These are phyloP conservation scores for Fusarium stilboides DNA, from an alignment of 2,329 filamentous ascomycete genomes.

Conservation along the genomic window DNA sequence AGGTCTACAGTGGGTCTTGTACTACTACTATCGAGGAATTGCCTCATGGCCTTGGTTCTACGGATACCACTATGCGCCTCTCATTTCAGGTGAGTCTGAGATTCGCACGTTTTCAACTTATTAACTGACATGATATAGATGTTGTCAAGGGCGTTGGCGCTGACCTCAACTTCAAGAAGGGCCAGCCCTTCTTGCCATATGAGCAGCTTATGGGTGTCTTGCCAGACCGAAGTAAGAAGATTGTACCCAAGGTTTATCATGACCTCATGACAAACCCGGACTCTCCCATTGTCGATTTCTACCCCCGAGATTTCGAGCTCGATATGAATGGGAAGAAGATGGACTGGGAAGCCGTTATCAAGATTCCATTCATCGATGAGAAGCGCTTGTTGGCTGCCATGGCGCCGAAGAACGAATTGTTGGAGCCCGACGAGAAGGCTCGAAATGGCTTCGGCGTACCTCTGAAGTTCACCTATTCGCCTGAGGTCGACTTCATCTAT, in stretches of 20 bases:
- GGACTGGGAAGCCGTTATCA: conserved; percentile 99
- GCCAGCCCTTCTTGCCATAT: conserved; percentile 94
- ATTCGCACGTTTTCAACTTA: not conserved
- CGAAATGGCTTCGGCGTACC: conserved; percentile 94
- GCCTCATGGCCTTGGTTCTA: conserved; percentile 99
- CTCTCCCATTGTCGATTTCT: conserved; percentile 98
- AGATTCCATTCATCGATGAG: conserved; percentile 99
- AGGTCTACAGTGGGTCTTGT: conserved; percentile 97
- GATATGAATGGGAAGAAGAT: conserved; percentile 99
- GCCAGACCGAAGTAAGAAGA: conserved; percentile 96
- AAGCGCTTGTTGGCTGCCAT: conserved; percentile 87
- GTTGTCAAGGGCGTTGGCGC: conserved; percentile 90
- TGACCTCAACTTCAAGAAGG: conserved; percentile 91
- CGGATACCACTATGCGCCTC: conserved; percentile 94
- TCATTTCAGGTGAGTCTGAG: conserved; percentile 81
- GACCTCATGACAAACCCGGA: conserved; percentile 91
- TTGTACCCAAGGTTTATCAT: conserved; percentile 90
- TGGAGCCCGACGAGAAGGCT: conserved; percentile 83
- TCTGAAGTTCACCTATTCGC: conserved; percentile 91
- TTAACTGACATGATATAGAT: conserved; percentile 70
- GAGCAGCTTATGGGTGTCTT: conserved; percentile 99
- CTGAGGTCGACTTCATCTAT: conserved; percentile 84
- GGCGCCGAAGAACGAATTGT: conserved; percentile 82
- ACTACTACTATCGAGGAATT: conserved; percentile 97
- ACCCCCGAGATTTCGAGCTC: conserved; percentile 94